Base-by-base conservation (phyloP, 1,284 basidiomycete species). In the Naganishia sp. region DNA sequence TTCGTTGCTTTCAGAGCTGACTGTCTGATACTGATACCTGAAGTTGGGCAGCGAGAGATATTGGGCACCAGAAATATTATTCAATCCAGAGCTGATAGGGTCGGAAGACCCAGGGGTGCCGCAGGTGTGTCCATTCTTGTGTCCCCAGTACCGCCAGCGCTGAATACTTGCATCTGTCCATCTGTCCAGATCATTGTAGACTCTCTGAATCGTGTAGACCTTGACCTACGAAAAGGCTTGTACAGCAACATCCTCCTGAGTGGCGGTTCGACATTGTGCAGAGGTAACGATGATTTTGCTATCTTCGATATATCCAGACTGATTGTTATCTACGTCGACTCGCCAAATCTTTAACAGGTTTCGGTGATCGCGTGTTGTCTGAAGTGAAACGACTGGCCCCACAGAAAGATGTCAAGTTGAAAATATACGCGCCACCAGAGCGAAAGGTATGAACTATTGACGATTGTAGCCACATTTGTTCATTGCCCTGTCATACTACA, bases 371-470 rank as follows among this genome's bases (percentile, higher is more conserved):
- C 57, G 83, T 99, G 68, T 82, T 99, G 66, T 90, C 91, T 74
- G 96, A 99, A 81, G 90, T 96, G 61, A 98, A 98, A 84, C 94
- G 91, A 81, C 83, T 97, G 54, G 92, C 94, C n/a, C 52, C 61
- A 2, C 80, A 98, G 71, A 94, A 96, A 75, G 96, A 99, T 73
- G 87, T 95, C 76, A 98, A 98, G 84, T 94, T 99, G 81, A 97
- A 97, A 83, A 99, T 99, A 75, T 97, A 93, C 73, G 96, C 96
- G 15, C 96, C 96, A 36, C 96, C 96, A n/a, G 96, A 99, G 80
- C 88, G 96, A 70, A 99, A 99, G 70, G 79, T 80, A 39, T 64
- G 77, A 48, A 6, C 0, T 9, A 39, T 31, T 31, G 5, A 21
- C 16, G 9, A 9, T 10, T 39, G n/a, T 18, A 9, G 18, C 10